Evolutionary conservation across 1,284 basidiomycete genomes (phyloP), one percentile per base, ranked within the genome.

Genomic region (Cryptococcus sp.): DNA sequence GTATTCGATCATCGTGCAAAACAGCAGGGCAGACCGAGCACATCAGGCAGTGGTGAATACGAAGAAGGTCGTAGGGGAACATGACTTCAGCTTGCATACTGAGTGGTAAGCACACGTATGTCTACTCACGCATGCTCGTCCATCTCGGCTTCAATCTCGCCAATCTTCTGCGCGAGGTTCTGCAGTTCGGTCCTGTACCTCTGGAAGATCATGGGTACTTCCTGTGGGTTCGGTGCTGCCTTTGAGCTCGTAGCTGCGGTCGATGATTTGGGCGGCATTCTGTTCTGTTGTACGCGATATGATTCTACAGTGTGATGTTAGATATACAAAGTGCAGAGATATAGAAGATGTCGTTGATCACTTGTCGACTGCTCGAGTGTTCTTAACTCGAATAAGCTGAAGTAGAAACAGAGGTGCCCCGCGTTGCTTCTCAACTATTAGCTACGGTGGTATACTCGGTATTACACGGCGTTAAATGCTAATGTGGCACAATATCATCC

Each of bases 111-210:
- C 38, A 11, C n/a, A n/a, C 29, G 8, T 49, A 26, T 49, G 47
- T 22, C 22, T 11, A 78, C 79, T 68, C 52, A 82, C 81, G 76
- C 66, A 76, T 97, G 91, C 74, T 97, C 93, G 62, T 97, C 93
- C 23, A 91, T 85, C 73, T 97, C 93, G 64, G 87, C 85, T 77
- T 97, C 93, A 41, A 97, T 83, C 78, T 97, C 94, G 60, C 89
- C 89, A 65, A 96, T 93, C 80, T 97, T 97, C 61, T 86, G 83
- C 26, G 92, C 91, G 38, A 96, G 79, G 29, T 85, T 83, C 77
- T 93, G 91, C 43, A 95, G 80, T 55, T 95, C 92, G 78, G 83
- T 89, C 71, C 92, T 88, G 67, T 88, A 84, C 55, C 87, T 59
- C 60, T 77, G 75, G 54, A 77, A 77, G n/a, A 69, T 61, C 17